phyloP scores from a whole-genome alignment of 768 basidiomycete species.

The Serendipita indica region DNA sequence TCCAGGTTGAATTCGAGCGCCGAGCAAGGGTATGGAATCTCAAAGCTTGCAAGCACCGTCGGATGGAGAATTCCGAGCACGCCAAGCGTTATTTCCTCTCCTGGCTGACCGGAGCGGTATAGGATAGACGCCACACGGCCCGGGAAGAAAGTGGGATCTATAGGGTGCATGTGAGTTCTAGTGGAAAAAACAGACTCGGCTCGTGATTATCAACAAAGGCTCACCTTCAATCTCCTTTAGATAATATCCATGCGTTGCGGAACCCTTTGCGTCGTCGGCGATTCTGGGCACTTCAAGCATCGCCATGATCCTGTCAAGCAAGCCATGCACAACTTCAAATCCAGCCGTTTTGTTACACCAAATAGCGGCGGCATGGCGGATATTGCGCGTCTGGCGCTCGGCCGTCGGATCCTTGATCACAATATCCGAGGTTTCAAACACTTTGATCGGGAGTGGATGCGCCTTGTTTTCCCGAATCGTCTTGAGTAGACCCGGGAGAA shows the following conservation, averaged over 20 bases:
- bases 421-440: constrained; percentile 90
- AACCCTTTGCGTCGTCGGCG: constrained; percentile 32
- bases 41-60: constrained; percentile 78
- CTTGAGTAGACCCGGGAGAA: constrained; percentile 91
- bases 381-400: constrained; percentile 79
- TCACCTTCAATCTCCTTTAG: constrained; percentile 72
- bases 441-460: constrained; percentile 77
- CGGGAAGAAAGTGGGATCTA: constrained; percentile 90
- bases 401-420: constrained; percentile 67
- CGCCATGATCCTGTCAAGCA: constrained; percentile 89
- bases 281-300: constrained; percentile 87
- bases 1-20: constrained; percentile 88
- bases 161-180: too few species aligned
- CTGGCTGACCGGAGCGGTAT: constrained; percentile 41
- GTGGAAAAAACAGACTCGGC: not conserved
- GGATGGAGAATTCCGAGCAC: constrained; percentile 91
- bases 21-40: constrained; percentile 89
- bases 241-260: constrained; percentile 68
- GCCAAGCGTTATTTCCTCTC: constrained; percentile 61
- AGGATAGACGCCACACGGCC: constrained; percentile 86
- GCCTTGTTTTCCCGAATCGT: constrained; percentile 93
- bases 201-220: constrained; percentile 7
- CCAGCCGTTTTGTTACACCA: constrained; percentile 97
- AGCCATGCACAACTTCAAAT: constrained; percentile 90
- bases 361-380: constrained; percentile 73